phyloP scores from a whole-genome alignment of 345 rosid genomes.

The Citrus mangshanensis region DNA sequence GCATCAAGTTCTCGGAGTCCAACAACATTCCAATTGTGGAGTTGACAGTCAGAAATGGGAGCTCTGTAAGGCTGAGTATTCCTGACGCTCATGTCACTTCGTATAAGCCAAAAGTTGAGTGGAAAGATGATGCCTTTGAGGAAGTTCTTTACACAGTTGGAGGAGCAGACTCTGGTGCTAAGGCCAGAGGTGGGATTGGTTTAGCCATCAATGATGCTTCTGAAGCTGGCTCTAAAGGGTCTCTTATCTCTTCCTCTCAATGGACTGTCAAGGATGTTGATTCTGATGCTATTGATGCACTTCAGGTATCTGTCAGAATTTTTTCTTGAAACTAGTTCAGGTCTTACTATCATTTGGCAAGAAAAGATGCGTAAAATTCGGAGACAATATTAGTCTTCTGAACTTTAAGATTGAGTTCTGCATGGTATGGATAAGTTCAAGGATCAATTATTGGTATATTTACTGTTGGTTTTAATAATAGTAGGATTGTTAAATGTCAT shows the following conservation, averaged over 20 bases:
- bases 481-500: neutral
- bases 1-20: conserved; percentile 68
- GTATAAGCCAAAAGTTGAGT: conserved; percentile 75
- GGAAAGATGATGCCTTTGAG: conserved; percentile 81
- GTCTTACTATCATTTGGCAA: neutral
- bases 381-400: too few relatives aligned
- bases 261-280: conserved; percentile 82
- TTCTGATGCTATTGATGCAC: conserved; percentile 84
- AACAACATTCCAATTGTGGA: conserved; percentile 53
- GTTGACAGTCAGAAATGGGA: conserved; percentile 75
- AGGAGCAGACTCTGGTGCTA: conserved; percentile 21
- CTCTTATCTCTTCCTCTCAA: conserved; percentile 38
- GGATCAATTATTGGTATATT: neutral
- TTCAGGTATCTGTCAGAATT: conserved; percentile 50
- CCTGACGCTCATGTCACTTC: conserved; percentile 80
- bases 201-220: conserved; percentile 57
- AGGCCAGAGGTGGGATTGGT: conserved; percentile 69
- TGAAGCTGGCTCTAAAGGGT: conserved; percentile 46
- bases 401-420: neutral
- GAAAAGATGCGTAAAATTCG: neutral
- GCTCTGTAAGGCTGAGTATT: conserved; percentile 56
- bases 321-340: neutral
- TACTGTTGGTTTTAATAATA: neutral
- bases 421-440: neutral
- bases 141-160: conserved; percentile 70